Base-by-base conservation (phyloP, 345 rosid genomes). In the Sapria himalayana region DNA sequence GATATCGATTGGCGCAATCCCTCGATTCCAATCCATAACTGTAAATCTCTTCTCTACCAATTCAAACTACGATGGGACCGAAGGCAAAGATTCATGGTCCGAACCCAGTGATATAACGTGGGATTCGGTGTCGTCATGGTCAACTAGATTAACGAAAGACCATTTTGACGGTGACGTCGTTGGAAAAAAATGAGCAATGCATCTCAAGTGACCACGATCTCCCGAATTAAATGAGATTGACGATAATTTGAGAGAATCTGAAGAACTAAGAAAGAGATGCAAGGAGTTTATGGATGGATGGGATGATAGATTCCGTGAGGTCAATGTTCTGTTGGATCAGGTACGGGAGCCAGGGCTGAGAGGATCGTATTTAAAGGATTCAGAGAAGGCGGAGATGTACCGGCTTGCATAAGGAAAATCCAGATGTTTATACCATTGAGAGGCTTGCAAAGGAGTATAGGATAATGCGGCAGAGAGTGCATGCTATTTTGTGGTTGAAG, bases 371-470 rank as follows among this genome's bases (percentile, higher is more conserved):
- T 65, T 89, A 39, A 89, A 79, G 59, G 93, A 89, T 45, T 74
- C 91, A 0, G 93, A 82, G 60, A 89, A 89, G 71, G 69, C 81
- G n/a, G 93, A 82, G 73, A 89, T 89, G 84, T 89, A 89, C 13
- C 71, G 77, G 18, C n/a, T 62, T 79, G 62, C 93, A 79, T 48
- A 79, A 82, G 59, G 62, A 82, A 61, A 67, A 79, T 51, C 95
- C 91, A 0, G 95, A 72, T 57, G 74, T 71, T 0, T 73, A 89
- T 58, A 79, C 91, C 0, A 52, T 82, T 46, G 81, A 74, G 62
- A 74, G 53, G 61, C 76, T 82, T 55, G 86, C 98, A 7, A 89
- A 79, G 55, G 95, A 89, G 57, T 89, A 65, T 41, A 76, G 92
- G 70, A 67, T 89, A 22, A 76, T 89, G 95, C 74, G 94, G 56